Percentiles rank a stretch among this genome's conserved stretches.
These are phyloP conservation scores for Salvia hispanica DNA, from an alignment of 257 asterid species.

Conservation along the genomic window DNA sequence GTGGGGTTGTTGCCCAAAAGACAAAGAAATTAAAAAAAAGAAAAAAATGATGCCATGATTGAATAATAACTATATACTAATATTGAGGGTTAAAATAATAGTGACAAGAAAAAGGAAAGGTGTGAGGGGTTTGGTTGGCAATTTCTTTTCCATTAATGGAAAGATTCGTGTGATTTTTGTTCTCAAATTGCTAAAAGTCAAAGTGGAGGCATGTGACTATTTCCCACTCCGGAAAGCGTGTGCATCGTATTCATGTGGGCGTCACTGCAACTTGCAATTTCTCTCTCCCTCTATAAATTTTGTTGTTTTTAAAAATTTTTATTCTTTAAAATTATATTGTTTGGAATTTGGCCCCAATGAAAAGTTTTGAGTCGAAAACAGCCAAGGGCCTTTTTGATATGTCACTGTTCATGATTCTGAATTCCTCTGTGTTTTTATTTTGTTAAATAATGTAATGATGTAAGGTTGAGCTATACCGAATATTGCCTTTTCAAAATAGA, in stretches of 20 bases:
- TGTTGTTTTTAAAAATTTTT: not conserved
- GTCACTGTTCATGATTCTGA: no score
- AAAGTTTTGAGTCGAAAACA: not conserved
- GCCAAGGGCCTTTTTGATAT: not conserved
- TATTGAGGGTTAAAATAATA: not conserved
- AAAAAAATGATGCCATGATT: not conserved
- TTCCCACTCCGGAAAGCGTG: slow-evolving; percentile 46
- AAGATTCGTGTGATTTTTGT: slow-evolving; percentile 44
- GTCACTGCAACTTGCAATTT: slow-evolving; percentile 35
- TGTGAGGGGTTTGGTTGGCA: slow-evolving; percentile 32
- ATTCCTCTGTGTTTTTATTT: no score
- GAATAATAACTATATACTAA: not conserved
- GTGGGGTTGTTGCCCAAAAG: slow-evolving; percentile 20
- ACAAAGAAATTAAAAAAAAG: not conserved
- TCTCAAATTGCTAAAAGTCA: slow-evolving; percentile 32
- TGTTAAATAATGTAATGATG: not conserved
- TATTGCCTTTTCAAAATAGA: not conserved
- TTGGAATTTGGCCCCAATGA: slow-evolving; percentile 12
- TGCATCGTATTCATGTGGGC: slow-evolving; percentile 48
- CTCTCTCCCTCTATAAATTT: not conserved
- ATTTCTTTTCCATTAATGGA: slow-evolving; percentile 54
- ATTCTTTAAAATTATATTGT: not conserved
- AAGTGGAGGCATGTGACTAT: slow-evolving; percentile 37
- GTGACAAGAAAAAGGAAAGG: not conserved
- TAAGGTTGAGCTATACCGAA: not conserved